These are phyloP conservation scores for Colletotrichum caudatum DNA, from an alignment of 2,329 filamentous ascomycete genomes.

Conservation along the genomic window DNA sequence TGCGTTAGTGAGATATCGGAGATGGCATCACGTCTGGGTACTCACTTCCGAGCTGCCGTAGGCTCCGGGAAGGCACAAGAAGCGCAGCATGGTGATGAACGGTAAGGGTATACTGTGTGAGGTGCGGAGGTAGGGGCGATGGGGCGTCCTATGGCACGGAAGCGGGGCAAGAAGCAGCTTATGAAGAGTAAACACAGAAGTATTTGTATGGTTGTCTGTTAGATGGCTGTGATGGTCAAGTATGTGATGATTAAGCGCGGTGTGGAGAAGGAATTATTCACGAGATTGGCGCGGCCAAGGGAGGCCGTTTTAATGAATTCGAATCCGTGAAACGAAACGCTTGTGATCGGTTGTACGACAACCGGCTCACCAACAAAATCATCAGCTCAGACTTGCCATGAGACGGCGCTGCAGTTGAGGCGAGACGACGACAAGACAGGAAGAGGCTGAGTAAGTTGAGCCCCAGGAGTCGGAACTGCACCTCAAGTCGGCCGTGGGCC, in stretches of 20 bases:
- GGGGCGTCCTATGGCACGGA: conserved; percentile 10
- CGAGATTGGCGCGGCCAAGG: conserved; percentile 22
- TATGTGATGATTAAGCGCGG: conserved; percentile 33
- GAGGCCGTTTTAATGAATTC: conserved; percentile 39
- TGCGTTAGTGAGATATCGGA: conserved; percentile 37
- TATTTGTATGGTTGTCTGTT: conserved; percentile 12
- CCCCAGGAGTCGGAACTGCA: conserved; percentile 22
- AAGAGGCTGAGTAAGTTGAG: conserved; percentile 35
- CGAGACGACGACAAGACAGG: conserved; percentile 40
- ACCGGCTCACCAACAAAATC: conserved; percentile 34
- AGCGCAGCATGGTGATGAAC: conserved; percentile 56
- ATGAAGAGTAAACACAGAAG: conserved; percentile 1
- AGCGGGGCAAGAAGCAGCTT: neutral
- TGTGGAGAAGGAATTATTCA: conserved; percentile 24
- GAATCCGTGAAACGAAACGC: conserved; percentile 22
- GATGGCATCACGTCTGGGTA: conserved; percentile 34
- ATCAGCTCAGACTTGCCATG: conserved; percentile 42
- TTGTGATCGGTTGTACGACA: conserved; percentile 22
- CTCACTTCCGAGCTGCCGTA: conserved; percentile 68
- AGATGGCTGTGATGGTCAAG: neutral
- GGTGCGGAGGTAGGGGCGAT: conserved; percentile 5
- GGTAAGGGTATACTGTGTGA: conserved; percentile 24
- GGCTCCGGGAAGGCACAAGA: conserved; percentile 68
- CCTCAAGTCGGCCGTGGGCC: conserved; percentile 32
- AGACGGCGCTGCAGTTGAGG: conserved; percentile 32